phyloP scores from a whole-genome alignment of 495 filamentous ascomycete genomes.

The Penicillium angulare region DNA sequence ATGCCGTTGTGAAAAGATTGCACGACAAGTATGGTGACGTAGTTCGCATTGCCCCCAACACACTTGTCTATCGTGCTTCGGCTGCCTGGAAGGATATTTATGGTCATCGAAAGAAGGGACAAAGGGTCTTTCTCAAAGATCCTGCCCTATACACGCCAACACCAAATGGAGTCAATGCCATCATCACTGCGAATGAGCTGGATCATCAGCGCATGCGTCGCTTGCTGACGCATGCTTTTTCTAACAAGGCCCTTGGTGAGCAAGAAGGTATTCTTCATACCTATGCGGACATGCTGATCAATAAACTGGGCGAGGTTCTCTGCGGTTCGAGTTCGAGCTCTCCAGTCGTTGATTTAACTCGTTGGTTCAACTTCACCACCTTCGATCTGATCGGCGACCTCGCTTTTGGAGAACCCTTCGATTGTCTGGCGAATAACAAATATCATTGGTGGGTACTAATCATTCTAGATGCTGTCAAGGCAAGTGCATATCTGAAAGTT shows the following conservation, averaged over 20 bases:
- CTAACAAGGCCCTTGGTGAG: slow-evolving; percentile 42
- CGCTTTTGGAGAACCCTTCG: slow-evolving; percentile 45
- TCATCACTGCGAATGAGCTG: slow-evolving; percentile 37
- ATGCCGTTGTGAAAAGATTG: slow-evolving; percentile 31
- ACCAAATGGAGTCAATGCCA: slow-evolving; percentile 24
- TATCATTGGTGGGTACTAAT: slow-evolving; percentile 49
- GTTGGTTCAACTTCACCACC: slow-evolving; percentile 43
- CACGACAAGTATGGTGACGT: slow-evolving; percentile 54
- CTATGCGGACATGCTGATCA: slow-evolving; percentile 39
- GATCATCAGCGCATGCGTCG: slow-evolving; percentile 48
- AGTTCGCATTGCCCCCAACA: slow-evolving; percentile 54
- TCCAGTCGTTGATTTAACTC: slow-evolving; percentile 27
- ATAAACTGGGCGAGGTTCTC: slow-evolving; percentile 14
- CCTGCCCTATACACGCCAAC: slow-evolving; percentile 26
- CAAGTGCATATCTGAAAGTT: slow-evolving; percentile 30
- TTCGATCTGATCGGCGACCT: slow-evolving; percentile 52
- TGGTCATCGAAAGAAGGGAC: slow-evolving; percentile 42
- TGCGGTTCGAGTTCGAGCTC: slow-evolving; percentile 26
- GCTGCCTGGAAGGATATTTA: slow-evolving; percentile 61
- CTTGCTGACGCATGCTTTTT: slow-evolving; percentile 50
- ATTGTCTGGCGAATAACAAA: slow-evolving; percentile 42
- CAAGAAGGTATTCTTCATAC: slow-evolving; percentile 47
- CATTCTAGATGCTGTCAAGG: slow-evolving; percentile 26
- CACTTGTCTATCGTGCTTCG: slow-evolving; percentile 49
- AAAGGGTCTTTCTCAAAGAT: slow-evolving; percentile 33